Evolutionary conservation across 2,329 filamentous ascomycete species (phyloP).

Genomic region (Alternaria incomplexa): DNA sequence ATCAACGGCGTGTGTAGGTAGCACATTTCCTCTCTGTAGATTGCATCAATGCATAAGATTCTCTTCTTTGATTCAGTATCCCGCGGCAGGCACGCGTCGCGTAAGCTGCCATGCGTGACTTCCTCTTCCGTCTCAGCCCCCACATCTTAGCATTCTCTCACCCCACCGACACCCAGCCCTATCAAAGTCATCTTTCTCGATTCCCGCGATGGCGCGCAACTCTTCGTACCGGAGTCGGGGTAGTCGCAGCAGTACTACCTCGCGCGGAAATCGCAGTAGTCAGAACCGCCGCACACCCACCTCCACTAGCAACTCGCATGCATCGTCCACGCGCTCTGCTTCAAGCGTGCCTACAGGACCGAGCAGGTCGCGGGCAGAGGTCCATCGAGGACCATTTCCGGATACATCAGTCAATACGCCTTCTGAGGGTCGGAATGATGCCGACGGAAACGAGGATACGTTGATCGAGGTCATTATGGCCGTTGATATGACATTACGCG

Average conservation of each 20-base stretch:
- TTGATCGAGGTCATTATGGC: conserved; percentile 79
- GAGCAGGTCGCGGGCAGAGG: background rate
- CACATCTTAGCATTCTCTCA: background rate
- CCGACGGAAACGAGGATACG: conserved; percentile 58
- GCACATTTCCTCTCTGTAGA: conserved; percentile 7
- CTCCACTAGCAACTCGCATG: conserved; percentile 10
- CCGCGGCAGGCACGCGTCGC: conserved; percentile 22
- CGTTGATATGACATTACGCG: conserved; percentile 73
- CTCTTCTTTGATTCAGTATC: conserved; percentile 2
- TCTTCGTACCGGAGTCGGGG: conserved; percentile 12
- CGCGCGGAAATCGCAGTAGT: conserved; percentile 9
- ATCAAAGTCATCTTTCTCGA: background rate
- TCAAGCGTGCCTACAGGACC: conserved; percentile 8
- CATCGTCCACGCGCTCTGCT: conserved; percentile 14
- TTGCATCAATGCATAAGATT: conserved; percentile 10
- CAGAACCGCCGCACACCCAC: conserved; percentile 7
- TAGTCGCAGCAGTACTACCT: conserved; percentile 15
- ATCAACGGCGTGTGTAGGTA: conserved; percentile 14
- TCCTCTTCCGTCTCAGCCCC: conserved; percentile 13
- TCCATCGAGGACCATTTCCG: background rate
- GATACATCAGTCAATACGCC: background rate
- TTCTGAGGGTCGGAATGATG: conserved; percentile 1
- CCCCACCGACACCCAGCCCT: background rate
- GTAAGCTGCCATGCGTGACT: conserved; percentile 14
- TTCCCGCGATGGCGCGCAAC: conserved; percentile 18